A percentile compares a stretch with the other conserved stretches of the same genome.
Conservation (phyloP, 1,284 basidiomycete genomes). For the Austroboletus olivaceoglutinosus region DNA sequence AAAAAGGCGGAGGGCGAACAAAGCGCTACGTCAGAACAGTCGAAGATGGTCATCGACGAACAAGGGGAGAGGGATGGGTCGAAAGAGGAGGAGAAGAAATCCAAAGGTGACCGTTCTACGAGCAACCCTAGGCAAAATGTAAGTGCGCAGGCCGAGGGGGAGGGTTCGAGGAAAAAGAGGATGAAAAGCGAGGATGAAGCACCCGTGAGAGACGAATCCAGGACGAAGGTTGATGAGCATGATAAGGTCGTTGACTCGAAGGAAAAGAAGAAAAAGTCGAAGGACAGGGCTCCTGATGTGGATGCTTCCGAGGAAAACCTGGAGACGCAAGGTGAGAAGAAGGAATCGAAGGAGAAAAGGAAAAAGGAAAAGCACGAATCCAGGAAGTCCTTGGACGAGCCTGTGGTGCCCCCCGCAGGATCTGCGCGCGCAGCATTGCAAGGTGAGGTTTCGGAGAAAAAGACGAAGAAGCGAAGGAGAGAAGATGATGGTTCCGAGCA, state of each 20-base stretch:
- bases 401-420: background rate
- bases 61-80: conserved; percentile 15
- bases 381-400: conserved; percentile 2
- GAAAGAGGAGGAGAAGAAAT: conserved; percentile 26
- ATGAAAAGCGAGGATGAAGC: conserved; percentile 6
- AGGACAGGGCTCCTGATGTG: conserved; percentile 3
- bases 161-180: conserved; percentile 2
- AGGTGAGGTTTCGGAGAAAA: conserved; percentile 8
- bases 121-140: background rate
- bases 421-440: background rate
- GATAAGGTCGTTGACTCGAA: conserved; percentile 10
- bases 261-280: conserved; percentile 25
- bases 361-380: conserved; percentile 10
- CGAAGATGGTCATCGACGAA: background rate
- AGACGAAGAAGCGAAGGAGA: conserved; percentile 25
- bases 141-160: background rate
- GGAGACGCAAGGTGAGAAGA: background rate
- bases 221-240: background rate
- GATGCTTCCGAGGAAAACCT: background rate
- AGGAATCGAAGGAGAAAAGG: conserved; percentile 4
- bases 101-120: conserved; percentile 6
- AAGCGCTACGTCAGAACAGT: background rate
- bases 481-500: conserved; percentile 9
- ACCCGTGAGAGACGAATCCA: background rate
- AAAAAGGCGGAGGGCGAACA: background rate